Conservation (phyloP, 768 basidiomycete genomes). For the Hygrophorus russula region DNA sequence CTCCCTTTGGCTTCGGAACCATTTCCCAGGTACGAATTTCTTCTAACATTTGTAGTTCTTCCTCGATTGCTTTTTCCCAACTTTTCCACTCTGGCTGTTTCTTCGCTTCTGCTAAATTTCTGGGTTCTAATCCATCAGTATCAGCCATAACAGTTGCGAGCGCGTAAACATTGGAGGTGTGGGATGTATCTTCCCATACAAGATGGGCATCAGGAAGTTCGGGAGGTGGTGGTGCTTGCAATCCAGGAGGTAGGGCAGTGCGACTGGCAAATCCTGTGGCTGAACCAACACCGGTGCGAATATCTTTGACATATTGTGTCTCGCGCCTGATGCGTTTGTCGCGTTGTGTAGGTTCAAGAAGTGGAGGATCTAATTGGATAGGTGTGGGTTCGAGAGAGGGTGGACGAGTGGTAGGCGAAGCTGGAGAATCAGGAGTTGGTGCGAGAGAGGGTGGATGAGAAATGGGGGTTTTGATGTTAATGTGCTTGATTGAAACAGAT, state of each 20-base stretch:
- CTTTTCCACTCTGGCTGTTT: constrained; percentile 8
- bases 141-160: constrained; percentile 8
- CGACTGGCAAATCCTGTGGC: too few species aligned
- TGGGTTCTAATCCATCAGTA: constrained; percentile 11
- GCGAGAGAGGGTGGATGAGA: too few species aligned
- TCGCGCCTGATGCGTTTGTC: too few species aligned
- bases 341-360: too few species aligned
- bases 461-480: too few species aligned
- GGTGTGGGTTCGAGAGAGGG: too few species aligned
- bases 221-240: background rate
- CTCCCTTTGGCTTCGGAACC: constrained; percentile 13
- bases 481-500: too few species aligned
- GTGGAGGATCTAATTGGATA: too few species aligned
- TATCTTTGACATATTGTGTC: too few species aligned
- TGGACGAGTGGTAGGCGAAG: too few species aligned
- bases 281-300: too few species aligned
- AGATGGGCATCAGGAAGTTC: background rate
- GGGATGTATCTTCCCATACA: constrained; percentile 8
- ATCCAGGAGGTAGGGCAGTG: background rate
- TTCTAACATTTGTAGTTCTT: constrained; percentile 17
- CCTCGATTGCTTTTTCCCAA: constrained; percentile 14
- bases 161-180: constrained; percentile 8
- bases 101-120: constrained; percentile 9
- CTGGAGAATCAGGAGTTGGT: background rate
- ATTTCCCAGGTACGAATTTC: constrained; percentile 22